Evolutionary conservation across 1,284 basidiomycete genomes (phyloP).

Genomic region (Agaricales sp.): DNA sequence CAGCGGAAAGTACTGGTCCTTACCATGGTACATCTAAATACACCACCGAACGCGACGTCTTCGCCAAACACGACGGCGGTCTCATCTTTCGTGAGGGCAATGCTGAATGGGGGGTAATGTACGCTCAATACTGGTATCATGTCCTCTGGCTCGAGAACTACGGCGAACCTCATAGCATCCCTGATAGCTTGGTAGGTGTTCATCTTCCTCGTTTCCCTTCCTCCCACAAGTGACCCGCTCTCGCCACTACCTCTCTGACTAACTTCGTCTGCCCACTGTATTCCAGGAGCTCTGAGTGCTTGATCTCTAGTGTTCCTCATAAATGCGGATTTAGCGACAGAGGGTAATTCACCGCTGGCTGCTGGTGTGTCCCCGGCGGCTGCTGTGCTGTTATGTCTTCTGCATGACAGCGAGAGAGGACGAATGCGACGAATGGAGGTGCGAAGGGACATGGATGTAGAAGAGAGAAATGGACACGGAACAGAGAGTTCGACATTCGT

Average conservation of each 20-base stretch:
- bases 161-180: slow-evolving; percentile 68
- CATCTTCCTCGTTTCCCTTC: slow-evolving; percentile 83
- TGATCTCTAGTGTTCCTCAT: slow-evolving; percentile 54
- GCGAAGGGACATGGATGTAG: slow-evolving; percentile 2
- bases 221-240: slow-evolving; percentile 41
- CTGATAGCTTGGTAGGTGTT: slow-evolving; percentile 86
- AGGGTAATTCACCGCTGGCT: slow-evolving; percentile 54
- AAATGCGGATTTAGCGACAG: slow-evolving; percentile 54
- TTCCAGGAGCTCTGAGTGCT: slow-evolving; percentile 62
- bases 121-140: no score
- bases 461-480: not conserved
- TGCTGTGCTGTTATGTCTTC: slow-evolving; percentile 11
- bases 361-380: slow-evolving; percentile 38
- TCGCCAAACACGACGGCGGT: slow-evolving; percentile 88
- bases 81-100: slow-evolving; percentile 77
- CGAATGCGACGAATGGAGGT: not conserved
- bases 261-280: slow-evolving; percentile 62
- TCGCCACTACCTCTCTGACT: slow-evolving; percentile 17
- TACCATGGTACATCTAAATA: slow-evolving; percentile 81
- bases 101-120: slow-evolving; percentile 36
- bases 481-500: no score
- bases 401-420: not conserved
- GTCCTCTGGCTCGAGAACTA: no score
- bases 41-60: slow-evolving; percentile 89
- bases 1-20: slow-evolving; percentile 18